Evolutionary conservation across 2,329 filamentous ascomycete species (phyloP).

Genomic region (Hymenoscyphus repandus): DNA sequence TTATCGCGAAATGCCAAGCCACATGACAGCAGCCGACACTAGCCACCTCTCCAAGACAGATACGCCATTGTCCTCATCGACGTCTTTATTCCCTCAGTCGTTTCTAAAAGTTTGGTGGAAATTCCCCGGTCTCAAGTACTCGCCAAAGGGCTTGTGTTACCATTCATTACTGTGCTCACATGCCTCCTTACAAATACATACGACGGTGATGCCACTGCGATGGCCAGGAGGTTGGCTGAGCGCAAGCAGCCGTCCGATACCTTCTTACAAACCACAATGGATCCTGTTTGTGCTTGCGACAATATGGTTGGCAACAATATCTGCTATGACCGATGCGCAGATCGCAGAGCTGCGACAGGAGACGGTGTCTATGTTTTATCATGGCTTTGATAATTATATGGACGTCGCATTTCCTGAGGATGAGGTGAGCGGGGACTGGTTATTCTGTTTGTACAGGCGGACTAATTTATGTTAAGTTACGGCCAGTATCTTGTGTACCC

Average conservation of each 20-base stretch:
- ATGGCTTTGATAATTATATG: constrained; percentile 96
- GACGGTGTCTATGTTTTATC: constrained; percentile 83
- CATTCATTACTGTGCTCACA: constrained; percentile 23
- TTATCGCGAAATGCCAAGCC: too few species aligned
- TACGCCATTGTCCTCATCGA: too few species aligned
- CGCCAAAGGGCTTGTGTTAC: too few species aligned
- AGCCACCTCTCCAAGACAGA: too few species aligned
- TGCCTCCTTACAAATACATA: constrained; percentile 28
- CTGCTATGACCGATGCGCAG: constrained; percentile 48
- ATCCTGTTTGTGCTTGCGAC: constrained; percentile 18
- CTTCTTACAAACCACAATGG: constrained; percentile 21
- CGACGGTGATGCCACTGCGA: constrained; percentile 33
- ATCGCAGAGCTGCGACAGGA: constrained; percentile 52
- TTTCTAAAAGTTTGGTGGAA: not conserved
- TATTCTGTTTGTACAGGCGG: not conserved
- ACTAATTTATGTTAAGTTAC: constrained; percentile 49
- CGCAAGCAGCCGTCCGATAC: constrained; percentile 15
- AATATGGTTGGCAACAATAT: constrained; percentile 23
- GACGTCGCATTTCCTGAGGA: constrained; percentile 91
- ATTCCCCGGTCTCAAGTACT: too few species aligned
- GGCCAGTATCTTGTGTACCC: constrained; percentile 78
- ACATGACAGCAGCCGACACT: too few species aligned
- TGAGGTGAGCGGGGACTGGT: constrained; percentile 51
- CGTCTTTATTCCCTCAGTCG: not conserved
- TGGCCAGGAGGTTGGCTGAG: constrained; percentile 25